Conservation (phyloP, 2,329 filamentous ascomycete genomes). For the Hypoxylon sp. region DNA sequence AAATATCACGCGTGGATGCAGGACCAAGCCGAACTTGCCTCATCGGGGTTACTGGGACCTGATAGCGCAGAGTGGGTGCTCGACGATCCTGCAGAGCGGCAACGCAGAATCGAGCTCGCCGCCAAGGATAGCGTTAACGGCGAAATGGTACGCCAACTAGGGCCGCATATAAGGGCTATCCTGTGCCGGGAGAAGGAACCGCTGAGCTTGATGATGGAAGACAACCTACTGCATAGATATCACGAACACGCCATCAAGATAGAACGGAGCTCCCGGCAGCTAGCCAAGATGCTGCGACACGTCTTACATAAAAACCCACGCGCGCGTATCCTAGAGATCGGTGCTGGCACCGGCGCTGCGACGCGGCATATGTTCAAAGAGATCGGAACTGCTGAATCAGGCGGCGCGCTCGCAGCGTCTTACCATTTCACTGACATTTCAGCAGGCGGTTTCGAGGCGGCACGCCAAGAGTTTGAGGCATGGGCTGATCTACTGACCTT, state of each 20-base stretch:
- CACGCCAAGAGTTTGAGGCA: conserved; percentile 6
- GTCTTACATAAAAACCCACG: conserved; percentile 35
- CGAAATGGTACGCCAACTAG: neutral
- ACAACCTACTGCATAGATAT: neutral
- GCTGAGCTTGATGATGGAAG: neutral
- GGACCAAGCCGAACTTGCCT: neutral
- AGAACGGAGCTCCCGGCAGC: neutral
- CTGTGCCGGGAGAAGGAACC: neutral
- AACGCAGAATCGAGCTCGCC: neutral
- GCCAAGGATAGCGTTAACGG: neutral
- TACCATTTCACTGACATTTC: conserved; percentile 23
- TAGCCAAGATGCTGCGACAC: conserved; percentile 20
- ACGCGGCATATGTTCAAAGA: conserved; percentile 20
- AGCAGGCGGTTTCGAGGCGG: conserved; percentile 18
- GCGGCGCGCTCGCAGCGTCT: neutral
- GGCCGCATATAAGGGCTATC: neutral
- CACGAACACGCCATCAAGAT: neutral
- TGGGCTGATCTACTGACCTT: conserved; percentile 50
- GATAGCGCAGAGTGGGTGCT: neutral
- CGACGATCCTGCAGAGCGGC: neutral
- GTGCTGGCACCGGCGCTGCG: conserved; percentile 9
- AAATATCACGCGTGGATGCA: neutral
- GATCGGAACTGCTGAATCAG: neutral
- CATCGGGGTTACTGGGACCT: neutral
- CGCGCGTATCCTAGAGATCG: conserved; percentile 33